Evolutionary conservation across 176 grass and related monocot species (phyloP).

Genomic region (Aegilops umbellulata): DNA sequence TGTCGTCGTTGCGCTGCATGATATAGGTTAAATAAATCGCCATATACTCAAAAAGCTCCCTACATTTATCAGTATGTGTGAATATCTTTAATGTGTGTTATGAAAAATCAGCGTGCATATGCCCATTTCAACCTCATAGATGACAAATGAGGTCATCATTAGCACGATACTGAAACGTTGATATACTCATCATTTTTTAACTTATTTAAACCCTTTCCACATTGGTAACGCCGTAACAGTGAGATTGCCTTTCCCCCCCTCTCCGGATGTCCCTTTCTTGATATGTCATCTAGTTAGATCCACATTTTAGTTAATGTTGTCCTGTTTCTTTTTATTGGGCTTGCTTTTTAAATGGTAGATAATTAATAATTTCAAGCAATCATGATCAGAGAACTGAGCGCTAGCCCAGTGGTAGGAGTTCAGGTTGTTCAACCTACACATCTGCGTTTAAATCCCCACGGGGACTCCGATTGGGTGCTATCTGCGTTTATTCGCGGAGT

Average conservation of each 20-base stretch:
- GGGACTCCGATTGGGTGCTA: no score
- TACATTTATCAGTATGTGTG: background rate
- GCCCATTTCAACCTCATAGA: background rate
- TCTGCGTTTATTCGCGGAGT: no score
- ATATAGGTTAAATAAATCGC: background rate
- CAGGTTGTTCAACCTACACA: no score
- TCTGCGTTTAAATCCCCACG: no score
- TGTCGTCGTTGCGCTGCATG: background rate
- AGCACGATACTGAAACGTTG: background rate
- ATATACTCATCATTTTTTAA: background rate
- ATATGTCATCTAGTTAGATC: background rate
- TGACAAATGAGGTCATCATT: background rate
- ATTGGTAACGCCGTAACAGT: background rate
- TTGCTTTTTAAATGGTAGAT: background rate
- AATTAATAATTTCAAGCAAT: background rate
- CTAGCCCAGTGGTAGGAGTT: no score
- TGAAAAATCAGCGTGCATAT: background rate
- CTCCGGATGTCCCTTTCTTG: background rate
- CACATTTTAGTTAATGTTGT: background rate
- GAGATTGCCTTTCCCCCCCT: background rate
- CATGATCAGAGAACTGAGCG: no score
- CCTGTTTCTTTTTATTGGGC: constrained; percentile 1
- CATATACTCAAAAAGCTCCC: background rate
- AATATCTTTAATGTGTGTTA: background rate
- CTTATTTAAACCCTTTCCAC: background rate